These are phyloP conservation scores for Penicillium sp. DNA, from an alignment of 2,329 filamentous ascomycete species.

Conservation along the genomic window DNA sequence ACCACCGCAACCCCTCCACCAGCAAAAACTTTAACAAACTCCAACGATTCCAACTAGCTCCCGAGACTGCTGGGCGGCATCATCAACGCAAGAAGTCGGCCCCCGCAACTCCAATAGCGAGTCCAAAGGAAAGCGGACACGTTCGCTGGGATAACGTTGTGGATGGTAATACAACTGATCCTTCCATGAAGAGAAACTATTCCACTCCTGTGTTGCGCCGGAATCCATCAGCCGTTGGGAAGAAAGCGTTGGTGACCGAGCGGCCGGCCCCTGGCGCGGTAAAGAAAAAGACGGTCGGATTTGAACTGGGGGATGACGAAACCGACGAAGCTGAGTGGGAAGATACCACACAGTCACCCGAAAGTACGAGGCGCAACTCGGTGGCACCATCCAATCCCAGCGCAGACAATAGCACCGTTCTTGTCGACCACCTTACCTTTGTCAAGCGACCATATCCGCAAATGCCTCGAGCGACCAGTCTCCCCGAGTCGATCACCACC, in stretches of 20 bases:
- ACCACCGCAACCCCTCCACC: conserved; percentile 45
- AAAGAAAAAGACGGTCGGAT: conserved; percentile 49
- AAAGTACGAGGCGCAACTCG: conserved; percentile 49
- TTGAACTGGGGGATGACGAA: conserved; percentile 46
- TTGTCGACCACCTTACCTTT: conserved; percentile 43
- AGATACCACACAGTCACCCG: conserved; percentile 50
- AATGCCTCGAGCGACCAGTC: conserved; percentile 39
- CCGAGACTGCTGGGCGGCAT: conserved; percentile 35
- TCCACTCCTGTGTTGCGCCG: conserved; percentile 45
- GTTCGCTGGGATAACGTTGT: conserved; percentile 46
- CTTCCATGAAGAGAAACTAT: conserved; percentile 48
- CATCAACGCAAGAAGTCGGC: conserved; percentile 51
- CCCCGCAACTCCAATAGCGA: conserved; percentile 45
- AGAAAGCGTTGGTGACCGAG: conserved; percentile 41
- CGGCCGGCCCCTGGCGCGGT: conserved; percentile 37
- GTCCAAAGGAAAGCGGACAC: conserved; percentile 39
- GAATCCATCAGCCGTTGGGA: conserved; percentile 39
- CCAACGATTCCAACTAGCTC: conserved; percentile 37
- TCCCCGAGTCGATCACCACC: conserved; percentile 39
- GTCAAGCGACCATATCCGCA: conserved; percentile 44
- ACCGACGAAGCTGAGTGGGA: conserved; percentile 51
- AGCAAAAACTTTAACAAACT: conserved; percentile 48
- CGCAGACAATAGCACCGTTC: conserved; percentile 35
- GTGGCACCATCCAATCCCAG: conserved; percentile 39
- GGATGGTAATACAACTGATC: conserved; percentile 35